Evolutionary conservation across 371 early-diverging fungal species (phyloP), one percentile per base, ranked within the genome.

Genomic region (Scutellospora calospora): DNA sequence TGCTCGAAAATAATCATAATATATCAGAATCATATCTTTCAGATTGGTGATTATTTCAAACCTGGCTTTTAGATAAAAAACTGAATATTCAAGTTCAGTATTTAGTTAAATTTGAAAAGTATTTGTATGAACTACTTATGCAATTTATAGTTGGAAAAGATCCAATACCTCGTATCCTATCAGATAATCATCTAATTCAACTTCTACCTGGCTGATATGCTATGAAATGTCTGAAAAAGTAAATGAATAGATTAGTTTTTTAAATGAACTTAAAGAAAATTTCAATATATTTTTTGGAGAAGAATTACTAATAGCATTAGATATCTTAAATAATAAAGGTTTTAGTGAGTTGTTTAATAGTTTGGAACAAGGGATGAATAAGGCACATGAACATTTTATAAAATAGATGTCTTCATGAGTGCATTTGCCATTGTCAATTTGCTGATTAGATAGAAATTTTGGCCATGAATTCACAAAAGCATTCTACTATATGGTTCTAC

Each of bases 41-140:
- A 27, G 41, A 66, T 31, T 66, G 66, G 41, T 66, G 1, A 14
- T 49, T 66, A 3, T 66, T 66, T 66, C 38, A 35, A 0, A 11
- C 12, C 33, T 66, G 33, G 22, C 38, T 66, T 25, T n/a, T 31
- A 27, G 27, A 35, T 31, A 12, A 11, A 66, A 66, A 33, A 66
- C 33, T 66, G 18, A 66, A 66, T 66, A 66, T 66, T 66, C 66
- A 66, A 66, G 31, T 66, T 66, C 22, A 38, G 31, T 66, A n/a
- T n/a, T 66, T 66, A 66, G 66, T 66, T 27, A 66, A 6, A 20
- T 66, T 66, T 31, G 22, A 5, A 20, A 1, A 66, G 18, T 5
- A 25, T 25, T 66, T 66, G 12, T 66, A 66, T 73, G 54, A 45
- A 22, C 18, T 16, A 51, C 3, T 73, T 9, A 73, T 73, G 6